Evolutionary conservation across 2,329 filamentous ascomycete genomes (phyloP).

Genomic region (Colletotrichum destructivum): DNA sequence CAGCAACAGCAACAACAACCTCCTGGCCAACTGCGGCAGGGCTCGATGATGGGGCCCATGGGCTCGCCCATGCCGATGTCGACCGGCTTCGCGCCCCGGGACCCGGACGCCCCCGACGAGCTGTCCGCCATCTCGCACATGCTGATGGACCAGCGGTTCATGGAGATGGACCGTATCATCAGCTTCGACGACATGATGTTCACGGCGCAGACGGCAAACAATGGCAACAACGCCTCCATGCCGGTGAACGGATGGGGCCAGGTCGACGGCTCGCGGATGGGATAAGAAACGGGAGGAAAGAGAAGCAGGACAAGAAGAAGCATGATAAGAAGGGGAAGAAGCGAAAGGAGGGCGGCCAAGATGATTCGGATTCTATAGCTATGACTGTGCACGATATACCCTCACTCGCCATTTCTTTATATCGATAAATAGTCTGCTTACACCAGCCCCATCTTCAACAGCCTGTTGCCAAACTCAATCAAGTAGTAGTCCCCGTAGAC

Average conservation of each 20-base stretch:
- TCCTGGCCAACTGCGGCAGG: constrained; percentile 20
- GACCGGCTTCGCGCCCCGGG: constrained; percentile 22
- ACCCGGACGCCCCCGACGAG: constrained; percentile 44
- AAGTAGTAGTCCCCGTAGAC: constrained; percentile 67
- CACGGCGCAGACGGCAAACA: constrained; percentile 40
- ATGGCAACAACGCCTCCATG: constrained; percentile 1
- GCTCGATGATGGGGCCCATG: constrained; percentile 24
- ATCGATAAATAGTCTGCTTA: constrained; percentile 2
- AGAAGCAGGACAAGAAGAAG: too few relatives aligned
- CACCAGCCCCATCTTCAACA: constrained; percentile 52
- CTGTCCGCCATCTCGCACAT: constrained; percentile 51
- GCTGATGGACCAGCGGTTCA: constrained; percentile 51
- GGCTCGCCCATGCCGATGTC: constrained; percentile 19
- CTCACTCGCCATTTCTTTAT: not conserved
- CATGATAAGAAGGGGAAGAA: too few relatives aligned
- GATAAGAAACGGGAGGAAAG: not conserved
- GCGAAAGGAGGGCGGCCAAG: not conserved
- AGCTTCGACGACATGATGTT: constrained; percentile 56
- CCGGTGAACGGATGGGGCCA: constrained; percentile 31
- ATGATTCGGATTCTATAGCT: constrained; percentile 7
- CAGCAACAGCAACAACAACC: constrained; percentile 12
- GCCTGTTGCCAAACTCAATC: constrained; percentile 61
- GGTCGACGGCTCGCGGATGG: constrained; percentile 28
- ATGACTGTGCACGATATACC: constrained; percentile 29
- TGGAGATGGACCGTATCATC: constrained; percentile 53